Base-by-base conservation (phyloP, 345 rosid genomes). In the Abelmoschus esculentus region DNA sequence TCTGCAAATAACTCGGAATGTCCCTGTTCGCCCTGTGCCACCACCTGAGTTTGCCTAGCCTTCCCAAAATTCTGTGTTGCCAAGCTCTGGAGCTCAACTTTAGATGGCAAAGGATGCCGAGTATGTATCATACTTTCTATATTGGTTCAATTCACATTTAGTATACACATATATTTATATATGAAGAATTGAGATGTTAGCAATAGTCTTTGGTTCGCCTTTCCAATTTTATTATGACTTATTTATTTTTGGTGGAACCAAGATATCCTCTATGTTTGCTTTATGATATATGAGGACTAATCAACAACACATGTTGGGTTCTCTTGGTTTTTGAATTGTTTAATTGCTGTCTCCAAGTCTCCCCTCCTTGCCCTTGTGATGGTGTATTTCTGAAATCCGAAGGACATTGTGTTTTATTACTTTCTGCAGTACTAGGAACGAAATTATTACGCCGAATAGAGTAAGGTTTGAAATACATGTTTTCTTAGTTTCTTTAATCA, bases 1-100 rank as follows among this genome's bases (percentile, higher is more conserved):
- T 67, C 61, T 71, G 29, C 75, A 6, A 13, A 32, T 57, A 15
- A 57, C 49, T 6, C 67, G 29, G 26, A 83, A 82, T 29, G 57
- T 72, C 53, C 49, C 72, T 54, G 77, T 8, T 11, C 13, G 12
- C 13, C 47, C 47, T 42, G 47, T 42, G 47, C 47, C 47, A 9
- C 47, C 47, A 7, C 47, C 47, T 42, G 47, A 42, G 47, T 42
- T 42, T 42, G 47, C 47, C 0, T 3, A 11, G 47, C 13, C 12
- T 42, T 42, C 47, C 47, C 47, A 42, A 7, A 11, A 11, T 7
- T 42, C 47, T 42, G 11, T 11, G 12, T 42, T 2, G 10, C 47
- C 47, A 42, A 42, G 47, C 47, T 42, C 47, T 42, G 1, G 11
- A 42, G 47, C 11, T 42, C 47, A 8, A 7, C 31, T 3, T 59